Evolutionary conservation across 805 yeast genomes (phyloP), one percentile per base, ranked within the genome.

Genomic region (Yarrowia porcina): DNA sequence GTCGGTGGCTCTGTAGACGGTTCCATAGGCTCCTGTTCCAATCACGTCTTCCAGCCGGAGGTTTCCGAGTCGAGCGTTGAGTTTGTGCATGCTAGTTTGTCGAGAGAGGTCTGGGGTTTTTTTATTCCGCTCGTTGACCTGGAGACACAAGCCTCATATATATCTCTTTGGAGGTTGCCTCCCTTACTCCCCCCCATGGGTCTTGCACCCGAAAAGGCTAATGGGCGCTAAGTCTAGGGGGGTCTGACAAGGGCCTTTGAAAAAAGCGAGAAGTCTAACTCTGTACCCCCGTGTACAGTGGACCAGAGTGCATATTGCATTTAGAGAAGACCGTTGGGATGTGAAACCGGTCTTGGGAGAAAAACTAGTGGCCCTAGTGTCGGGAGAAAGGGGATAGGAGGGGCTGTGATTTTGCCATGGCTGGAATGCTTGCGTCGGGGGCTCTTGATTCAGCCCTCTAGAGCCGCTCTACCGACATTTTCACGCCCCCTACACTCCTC

Each of bases 21-120:
- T 78, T 4, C 96, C 96, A 69, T 86, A 90, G 21, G 96, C 91
- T 27, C 97, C 97, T 0, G 93, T 82, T 8, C 97, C 96, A 11
- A 87, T 80, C 39, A 52, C 44, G 67, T 83, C 38, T 63, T 66
- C 54, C 44, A 52, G 44, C 8, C 44, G 59, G 33, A 52, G 59
- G 44, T 52, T 52, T 25, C 59, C 59, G 23, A 52, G 59, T n/a
- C 59, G 44, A 2, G 44, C 32, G 59, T 52, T 52, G 59, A 52
- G 59, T 36, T 52, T 52, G 59, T 52, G 59, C 59, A 52, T 52
- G 21, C 35, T 27, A 8, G n/a, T n/a, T n/a, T n/a, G n/a, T n/a
- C n/a, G 49, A 8, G 30, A n/a, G 38, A 11, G 20, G 38, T 4
- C 2, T 13, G n/a, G 11, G 3, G 35, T 12, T 32, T 11, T 10